Base-by-base conservation (phyloP, 2,329 filamentous ascomycete genomes). In the Pestalotiopsis sp. region DNA sequence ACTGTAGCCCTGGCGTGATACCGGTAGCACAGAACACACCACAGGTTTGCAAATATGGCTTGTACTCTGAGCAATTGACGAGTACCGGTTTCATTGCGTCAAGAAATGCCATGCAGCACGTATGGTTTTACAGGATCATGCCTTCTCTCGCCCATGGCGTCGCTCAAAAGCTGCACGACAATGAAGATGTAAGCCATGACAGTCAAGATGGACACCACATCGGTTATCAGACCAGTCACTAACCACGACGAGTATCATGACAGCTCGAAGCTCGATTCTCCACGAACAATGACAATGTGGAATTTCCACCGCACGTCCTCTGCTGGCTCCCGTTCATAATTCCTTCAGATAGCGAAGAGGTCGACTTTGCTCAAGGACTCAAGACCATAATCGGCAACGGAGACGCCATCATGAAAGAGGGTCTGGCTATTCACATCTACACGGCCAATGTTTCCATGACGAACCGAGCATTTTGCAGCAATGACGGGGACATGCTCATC, bases 401-500 rank as follows among this genome's bases (percentile, higher is more conserved):
- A 9, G 84, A 87, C 57, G 82, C 85, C 4, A 86, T 83, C n/a
- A 78, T 84, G 36, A 78, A 80, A 67, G 83, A 86, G 67, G 85
- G 85, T 6, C 75, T 86, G 25, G 84, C 84, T 4, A 76, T 84
- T 1, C 84, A 86, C 72, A 79, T 86, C 41, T 87, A 86, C 73
- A 78, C 80, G 70, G 80, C 83, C 72, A 86, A 85, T 70, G 74
- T 76, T 1, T 81, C 76, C 63, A 87, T 87, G 85, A 75, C 77
- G 4, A 76, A 78, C 4, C 77, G 81, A 45, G 82, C 84, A 0
- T 85, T 85, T 70, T 81, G 80, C 72, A 86, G 84, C 72, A 86
- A 87, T 14, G 90, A 92, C 70, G 90, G 90, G 4, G 90, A 92
- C 74, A 86, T 90, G 72, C 81, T 92, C 56, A 87, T 92, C 61